Base-by-base conservation (phyloP, 140 eudicot species). In the Cichorium intybus region DNA sequence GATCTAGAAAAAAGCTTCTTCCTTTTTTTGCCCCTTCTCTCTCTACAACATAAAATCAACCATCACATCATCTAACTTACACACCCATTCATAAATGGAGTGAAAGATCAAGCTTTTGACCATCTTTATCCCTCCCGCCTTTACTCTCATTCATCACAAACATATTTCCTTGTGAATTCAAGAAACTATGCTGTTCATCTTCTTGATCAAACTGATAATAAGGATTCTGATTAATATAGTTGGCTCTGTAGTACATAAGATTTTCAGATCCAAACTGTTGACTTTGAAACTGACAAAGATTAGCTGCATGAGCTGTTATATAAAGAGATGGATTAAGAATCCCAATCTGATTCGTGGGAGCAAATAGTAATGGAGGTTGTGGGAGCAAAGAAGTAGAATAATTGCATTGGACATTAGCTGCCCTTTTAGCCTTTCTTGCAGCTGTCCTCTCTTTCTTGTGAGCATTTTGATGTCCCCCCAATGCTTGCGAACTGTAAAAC, bases 391-490 rank as follows among this genome's bases (percentile, higher is more conserved):
- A 60, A 73, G 82, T 62, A 23, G 78, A 62, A 22, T 76, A 70
- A 52, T 62, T 80, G 78, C 34, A 68, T 29, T 62, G 79, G 23
- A 59, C 49, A 28, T 37, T 67, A 37, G 60, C 75, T 35, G 81
- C 80, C 69, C 89, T 85, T 49, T 85, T 87, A 15, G 81, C 89
- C 60, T 71, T 88, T 51, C 93, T 79, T 10, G 95, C 92, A 7
- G 95, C 96, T 10, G 57, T 83, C 69, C 99, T 83, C 54, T 93
- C 99, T 51, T 88, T 93, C 79, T 88, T 88, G 83, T 93, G 99
- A 17, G 99, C 96, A 76, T 93, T 93, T 74, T 93, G 99, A 69
- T 93, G 99, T 16, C 99, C 99, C 5, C 99, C 99, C 17, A 93
- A 69, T 2, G 99, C 99, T 71, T 93, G 99, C 31, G 99, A 93